Evolutionary conservation across 2,329 filamentous ascomycete genomes (phyloP), one percentile per base, ranked within the genome.

Genomic region (Ceratocystis cubensis): DNA sequence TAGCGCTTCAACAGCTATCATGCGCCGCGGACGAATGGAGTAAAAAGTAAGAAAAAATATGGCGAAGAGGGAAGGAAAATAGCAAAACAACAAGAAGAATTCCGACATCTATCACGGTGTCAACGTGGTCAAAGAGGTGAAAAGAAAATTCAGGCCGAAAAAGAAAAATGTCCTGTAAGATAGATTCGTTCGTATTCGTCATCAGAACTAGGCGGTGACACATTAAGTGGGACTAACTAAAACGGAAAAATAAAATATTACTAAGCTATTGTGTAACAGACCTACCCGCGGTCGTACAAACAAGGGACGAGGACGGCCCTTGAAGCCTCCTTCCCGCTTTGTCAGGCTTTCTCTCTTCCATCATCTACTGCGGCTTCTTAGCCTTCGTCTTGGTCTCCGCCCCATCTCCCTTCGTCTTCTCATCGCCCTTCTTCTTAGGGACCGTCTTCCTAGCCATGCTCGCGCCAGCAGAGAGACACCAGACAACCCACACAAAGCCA

Each of bases 401-500:
- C 33, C 7, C 33, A 37, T 7, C 33, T 37, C 33, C 41, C 25
- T 61, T 62, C 8, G 5, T 48, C n/a, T 28, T 28, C 41, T 2
- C 25, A 17, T 37, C 69, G 69, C 73, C 73, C 69, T 72, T 73
- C 46, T 20, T 64, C 63, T 59, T 57, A 4, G 53, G 1, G 25
- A 7, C 53, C 0, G 53, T 57, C 64, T n/a, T 63, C 33, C 61
- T 66, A 15, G 25, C 57, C 25, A 45, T 22, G 50, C 45, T 68
- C 45, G 37, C 75, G 75, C 25, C 76, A 5, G 70, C 72, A 17
- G 74, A 72, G 53, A 89, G 74, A 72, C 82, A 86, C 81, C 82
- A 86, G 17, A 86, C 71, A 20, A 91, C 79, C 85, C 87, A 91
- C n/a, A 79, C 72, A 72, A 89, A 88, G 0, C 88, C 88, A 48